Evolutionary conservation across 192 early-diverging fungal genomes (phyloP).

Genomic region (Spinellus fusiger): DNA sequence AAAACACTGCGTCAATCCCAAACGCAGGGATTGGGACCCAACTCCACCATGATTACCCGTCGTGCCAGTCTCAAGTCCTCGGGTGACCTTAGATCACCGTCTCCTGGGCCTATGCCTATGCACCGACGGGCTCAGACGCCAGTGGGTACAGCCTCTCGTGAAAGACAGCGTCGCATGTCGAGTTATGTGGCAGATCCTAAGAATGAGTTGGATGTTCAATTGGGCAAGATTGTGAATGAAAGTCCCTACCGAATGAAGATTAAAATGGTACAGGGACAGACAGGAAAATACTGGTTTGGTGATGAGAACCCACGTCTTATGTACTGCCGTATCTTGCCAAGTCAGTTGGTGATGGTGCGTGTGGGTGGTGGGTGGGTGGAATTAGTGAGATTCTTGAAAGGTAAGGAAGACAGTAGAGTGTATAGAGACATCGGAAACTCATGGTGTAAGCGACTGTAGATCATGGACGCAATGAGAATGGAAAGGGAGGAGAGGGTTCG

Average conservation of each 20-base stretch:
- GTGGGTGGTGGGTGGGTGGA: constrained; percentile 65
- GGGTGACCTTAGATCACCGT: background rate
- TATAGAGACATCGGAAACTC: background rate
- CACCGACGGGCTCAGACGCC: constrained; percentile 11
- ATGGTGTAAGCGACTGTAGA: constrained; percentile 7
- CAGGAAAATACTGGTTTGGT: constrained; percentile 63
- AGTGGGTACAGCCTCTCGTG: background rate
- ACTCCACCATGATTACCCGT: too few relatives aligned
- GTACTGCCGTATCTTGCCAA: constrained; percentile 56
- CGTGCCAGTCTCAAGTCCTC: background rate
- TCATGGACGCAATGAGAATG: constrained; percentile 20
- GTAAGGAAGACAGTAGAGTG: background rate
- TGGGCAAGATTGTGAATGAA: constrained; percentile 51
- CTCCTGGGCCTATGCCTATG: background rate
- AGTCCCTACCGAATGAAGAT: constrained; percentile 44
- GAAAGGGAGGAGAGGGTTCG: background rate
- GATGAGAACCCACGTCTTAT: constrained; percentile 55
- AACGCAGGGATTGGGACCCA: background rate
- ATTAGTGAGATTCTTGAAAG: constrained; percentile 22
- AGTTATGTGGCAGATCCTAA: constrained; percentile 38
- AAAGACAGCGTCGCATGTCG: background rate
- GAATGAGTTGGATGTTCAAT: constrained; percentile 49
- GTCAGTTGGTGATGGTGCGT: constrained; percentile 61
- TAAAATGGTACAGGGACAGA: constrained; percentile 42
- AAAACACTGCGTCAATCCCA: too few relatives aligned